These are phyloP conservation scores for Wickerhamomyces canadensis DNA, from an alignment of 805 yeast genomes.

Conservation along the genomic window DNA sequence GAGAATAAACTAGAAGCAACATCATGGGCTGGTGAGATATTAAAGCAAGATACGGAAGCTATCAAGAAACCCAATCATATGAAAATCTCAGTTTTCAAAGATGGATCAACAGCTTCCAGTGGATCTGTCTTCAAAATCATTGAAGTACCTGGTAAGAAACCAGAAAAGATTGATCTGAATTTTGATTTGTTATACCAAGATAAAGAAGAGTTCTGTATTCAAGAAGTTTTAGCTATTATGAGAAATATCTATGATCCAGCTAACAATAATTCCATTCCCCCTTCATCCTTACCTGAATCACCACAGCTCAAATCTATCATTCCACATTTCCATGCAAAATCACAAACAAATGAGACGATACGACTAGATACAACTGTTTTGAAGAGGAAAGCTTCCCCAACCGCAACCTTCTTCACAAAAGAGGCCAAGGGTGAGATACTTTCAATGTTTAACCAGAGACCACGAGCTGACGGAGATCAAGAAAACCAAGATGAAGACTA, in stretches of 20 bases:
- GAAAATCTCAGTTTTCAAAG: conserved; percentile 35
- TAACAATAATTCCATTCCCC: background rate
- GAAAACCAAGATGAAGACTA: conserved; percentile 15
- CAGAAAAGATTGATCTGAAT: conserved; percentile 57
- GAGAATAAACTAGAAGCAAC: conserved; percentile 55
- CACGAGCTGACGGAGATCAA: conserved; percentile 29
- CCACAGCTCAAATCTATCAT: conserved; percentile 1
- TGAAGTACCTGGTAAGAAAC: conserved; percentile 49
- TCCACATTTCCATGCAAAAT: background rate
- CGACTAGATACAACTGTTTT: conserved; percentile 10
- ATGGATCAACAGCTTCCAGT: conserved; percentile 26
- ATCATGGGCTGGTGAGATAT: conserved; percentile 60
- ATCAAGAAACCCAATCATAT: conserved; percentile 11
- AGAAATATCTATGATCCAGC: conserved; percentile 11
- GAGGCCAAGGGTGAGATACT: conserved; percentile 71
- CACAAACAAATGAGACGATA: conserved; percentile 17
- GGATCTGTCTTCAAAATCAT: conserved; percentile 44
- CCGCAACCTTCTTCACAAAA: conserved; percentile 70
- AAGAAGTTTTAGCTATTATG: conserved; percentile 55
- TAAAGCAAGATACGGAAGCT: conserved; percentile 38
- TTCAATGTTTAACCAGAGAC: conserved; percentile 66
- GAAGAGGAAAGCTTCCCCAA: conserved; percentile 56
- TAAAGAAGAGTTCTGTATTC: conserved; percentile 51
- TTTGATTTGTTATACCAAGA: conserved; percentile 45
- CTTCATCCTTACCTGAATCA: background rate